Evolutionary conservation across 108 stramenopile species (phyloP).

Genomic region (Nitzschia sp.): DNA sequence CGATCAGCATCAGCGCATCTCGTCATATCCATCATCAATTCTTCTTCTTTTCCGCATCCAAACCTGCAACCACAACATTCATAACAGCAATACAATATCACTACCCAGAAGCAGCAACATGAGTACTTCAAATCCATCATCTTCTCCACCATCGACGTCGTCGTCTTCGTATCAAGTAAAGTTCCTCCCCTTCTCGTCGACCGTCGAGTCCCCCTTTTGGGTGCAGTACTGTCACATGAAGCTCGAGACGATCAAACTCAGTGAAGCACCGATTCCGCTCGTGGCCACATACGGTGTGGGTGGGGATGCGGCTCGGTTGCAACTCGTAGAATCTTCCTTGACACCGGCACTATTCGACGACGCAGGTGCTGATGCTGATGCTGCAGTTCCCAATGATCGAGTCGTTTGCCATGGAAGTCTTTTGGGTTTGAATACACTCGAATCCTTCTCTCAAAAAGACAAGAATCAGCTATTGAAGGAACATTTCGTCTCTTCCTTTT

Average conservation of each 20-base stretch:
- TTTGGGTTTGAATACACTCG: slow-evolving; percentile 70
- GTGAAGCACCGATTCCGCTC: slow-evolving; percentile 60
- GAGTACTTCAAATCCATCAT: too few relatives aligned
- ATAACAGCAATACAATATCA: too few relatives aligned
- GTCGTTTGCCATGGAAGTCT: slow-evolving; percentile 32
- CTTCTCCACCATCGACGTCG: too few relatives aligned
- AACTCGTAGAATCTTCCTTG: slow-evolving; percentile 40
- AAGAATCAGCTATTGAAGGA: slow-evolving; percentile 72
- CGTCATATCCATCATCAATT: too few relatives aligned
- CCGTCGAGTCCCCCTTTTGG: slow-evolving; percentile 86
- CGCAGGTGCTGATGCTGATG: too few relatives aligned
- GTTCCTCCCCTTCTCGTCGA: slow-evolving; percentile 78
- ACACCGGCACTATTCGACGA: neutral
- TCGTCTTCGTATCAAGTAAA: slow-evolving; percentile 33
- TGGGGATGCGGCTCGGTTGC: slow-evolving; percentile 36
- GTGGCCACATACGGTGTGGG: slow-evolving; percentile 39
- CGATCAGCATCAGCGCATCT: too few relatives aligned
- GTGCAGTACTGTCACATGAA: slow-evolving; percentile 68
- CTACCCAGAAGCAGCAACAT: too few relatives aligned
- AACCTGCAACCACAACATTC: too few relatives aligned
- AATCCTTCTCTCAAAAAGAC: slow-evolving; percentile 67
- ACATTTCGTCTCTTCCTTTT: slow-evolving; percentile 32
- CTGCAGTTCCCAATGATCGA: slow-evolving; percentile 16
- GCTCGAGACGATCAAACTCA: slow-evolving; percentile 66
- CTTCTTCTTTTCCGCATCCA: too few relatives aligned